Evolutionary conservation across 1,139 yeast genomes (phyloP), one percentile per base, ranked within the genome.

Genomic region (Sugiyamaella castrensis): DNA sequence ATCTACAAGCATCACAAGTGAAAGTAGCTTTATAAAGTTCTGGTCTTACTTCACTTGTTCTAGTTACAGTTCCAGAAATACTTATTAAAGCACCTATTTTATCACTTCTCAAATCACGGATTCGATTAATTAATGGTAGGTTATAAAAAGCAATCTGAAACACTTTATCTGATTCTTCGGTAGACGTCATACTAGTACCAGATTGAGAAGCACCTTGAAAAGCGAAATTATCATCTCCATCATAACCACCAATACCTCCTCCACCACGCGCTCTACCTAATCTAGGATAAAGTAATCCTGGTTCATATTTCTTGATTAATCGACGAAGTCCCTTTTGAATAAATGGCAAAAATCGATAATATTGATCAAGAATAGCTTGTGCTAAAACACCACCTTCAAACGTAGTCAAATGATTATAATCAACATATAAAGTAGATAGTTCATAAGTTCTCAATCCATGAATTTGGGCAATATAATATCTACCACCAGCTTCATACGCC

Each of bases 11-110:
- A 60, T 88, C 96, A 72, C 99, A 92, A 1, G 89, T 81, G 66
- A 92, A 92, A 24, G 94, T 79, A 6, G 91, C 99, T 53, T 77
- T 80, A 71, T 77, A 88, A 52, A 92, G 75, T 67, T 94, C 99
- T 0, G 99, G 99, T 53, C 98, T 81, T 12, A 94, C 98, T 70
- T 94, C 98, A 29, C 96, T 86, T 1, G 98, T 89, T 67, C 98
- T 78, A 0, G 98, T 92, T 2, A 94, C 96, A 0, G 99, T 94
- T 44, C 98, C 99, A 34, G 94, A 83, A 33, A 92, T 86, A 10
- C 95, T 76, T 73, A 88, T 77, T 54, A 92, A 75, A 8, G 87
- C 76, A 13, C 98, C 99, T 53, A 92, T 86, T 58, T 84, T 84
- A 59, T 87, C 95, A 1, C 97, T 87, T 60, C 94, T 79, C 51